A percentile compares a stretch with the other conserved stretches of the same genome.
These are phyloP conservation scores for Cardamine resedifolia DNA, from an alignment of 345 rosid genomes.

Conservation along the genomic window DNA sequence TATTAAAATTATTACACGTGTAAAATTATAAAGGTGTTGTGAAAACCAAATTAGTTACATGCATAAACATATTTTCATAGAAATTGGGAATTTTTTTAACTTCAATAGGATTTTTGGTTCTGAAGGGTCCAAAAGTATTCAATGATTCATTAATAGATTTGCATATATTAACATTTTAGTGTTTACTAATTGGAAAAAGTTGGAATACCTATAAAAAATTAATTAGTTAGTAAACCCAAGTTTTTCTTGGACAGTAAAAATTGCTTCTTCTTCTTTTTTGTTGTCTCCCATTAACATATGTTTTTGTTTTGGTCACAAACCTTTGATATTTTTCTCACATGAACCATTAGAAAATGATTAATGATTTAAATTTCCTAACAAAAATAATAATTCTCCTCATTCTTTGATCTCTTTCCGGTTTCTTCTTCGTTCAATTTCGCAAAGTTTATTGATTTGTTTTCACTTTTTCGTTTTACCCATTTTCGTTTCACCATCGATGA, in stretches of 20 bases:
- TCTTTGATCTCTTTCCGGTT: background rate
- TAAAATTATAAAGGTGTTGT: too few species aligned
- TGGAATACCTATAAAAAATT: background rate
- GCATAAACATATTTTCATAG: too few species aligned
- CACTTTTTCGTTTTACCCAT: background rate
- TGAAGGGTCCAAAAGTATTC: too few species aligned
- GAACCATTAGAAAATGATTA: background rate
- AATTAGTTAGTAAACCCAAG: background rate
- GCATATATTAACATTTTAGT: too few species aligned
- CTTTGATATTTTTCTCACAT: too few species aligned
- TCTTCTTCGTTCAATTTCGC: background rate
- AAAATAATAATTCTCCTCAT: background rate
- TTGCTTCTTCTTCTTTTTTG: background rate
- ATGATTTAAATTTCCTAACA: background rate
- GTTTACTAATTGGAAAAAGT: too few species aligned
- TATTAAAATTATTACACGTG: too few species aligned
- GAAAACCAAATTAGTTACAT: too few species aligned
- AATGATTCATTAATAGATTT: too few species aligned
- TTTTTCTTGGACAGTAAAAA: background rate
- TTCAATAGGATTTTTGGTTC: too few species aligned
- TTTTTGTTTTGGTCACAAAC: background rate
- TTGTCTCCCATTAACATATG: background rate
- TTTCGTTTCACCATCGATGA: slow-evolving; percentile 4
- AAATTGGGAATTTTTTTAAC: too few species aligned
- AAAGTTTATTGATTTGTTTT: background rate